phyloP scores from a whole-genome alignment of 2,329 filamentous ascomycete genomes.

The Aspergillus pseudoglaucus region DNA sequence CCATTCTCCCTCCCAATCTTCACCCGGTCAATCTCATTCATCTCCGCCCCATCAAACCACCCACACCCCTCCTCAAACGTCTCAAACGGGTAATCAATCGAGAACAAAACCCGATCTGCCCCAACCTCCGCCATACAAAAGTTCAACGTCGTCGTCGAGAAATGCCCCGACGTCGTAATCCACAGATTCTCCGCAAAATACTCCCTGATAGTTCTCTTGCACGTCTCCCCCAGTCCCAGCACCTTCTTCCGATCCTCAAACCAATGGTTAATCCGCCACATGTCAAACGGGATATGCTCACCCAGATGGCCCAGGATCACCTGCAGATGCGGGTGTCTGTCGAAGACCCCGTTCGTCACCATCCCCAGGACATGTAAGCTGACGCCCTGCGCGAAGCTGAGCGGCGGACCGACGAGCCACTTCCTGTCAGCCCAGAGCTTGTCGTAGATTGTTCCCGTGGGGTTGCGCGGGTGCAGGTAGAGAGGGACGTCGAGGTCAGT shows the following conservation, averaged over 20 bases:
- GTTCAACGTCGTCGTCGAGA: constrained; percentile 24
- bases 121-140: constrained; percentile 22
- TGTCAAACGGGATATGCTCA: constrained; percentile 39
- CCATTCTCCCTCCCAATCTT: constrained; percentile 37
- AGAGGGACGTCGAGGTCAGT: constrained; percentile 54
- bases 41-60: constrained; percentile 26
- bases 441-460: constrained; percentile 47
- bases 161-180: constrained; percentile 29
- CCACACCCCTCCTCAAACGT: constrained; percentile 28
- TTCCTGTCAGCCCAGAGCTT: constrained; percentile 50
- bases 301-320: constrained; percentile 40
- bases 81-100: constrained; percentile 26
- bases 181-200: constrained; percentile 29
- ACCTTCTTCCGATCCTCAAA: constrained; percentile 19
- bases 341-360: constrained; percentile 40
- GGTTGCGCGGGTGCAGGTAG: constrained; percentile 54
- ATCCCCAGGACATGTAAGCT: constrained; percentile 47
- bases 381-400: constrained; percentile 51
- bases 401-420: constrained; percentile 52
- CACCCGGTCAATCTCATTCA: constrained; percentile 21
- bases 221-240: constrained; percentile 16
- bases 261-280: constrained; percentile 34
- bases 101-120: constrained; percentile 25
- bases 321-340: constrained; percentile 37
- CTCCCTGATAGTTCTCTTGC: constrained; percentile 30